phyloP scores from a whole-genome alignment of 1,284 basidiomycete species.

The Kalmanozyma brasiliensis region DNA sequence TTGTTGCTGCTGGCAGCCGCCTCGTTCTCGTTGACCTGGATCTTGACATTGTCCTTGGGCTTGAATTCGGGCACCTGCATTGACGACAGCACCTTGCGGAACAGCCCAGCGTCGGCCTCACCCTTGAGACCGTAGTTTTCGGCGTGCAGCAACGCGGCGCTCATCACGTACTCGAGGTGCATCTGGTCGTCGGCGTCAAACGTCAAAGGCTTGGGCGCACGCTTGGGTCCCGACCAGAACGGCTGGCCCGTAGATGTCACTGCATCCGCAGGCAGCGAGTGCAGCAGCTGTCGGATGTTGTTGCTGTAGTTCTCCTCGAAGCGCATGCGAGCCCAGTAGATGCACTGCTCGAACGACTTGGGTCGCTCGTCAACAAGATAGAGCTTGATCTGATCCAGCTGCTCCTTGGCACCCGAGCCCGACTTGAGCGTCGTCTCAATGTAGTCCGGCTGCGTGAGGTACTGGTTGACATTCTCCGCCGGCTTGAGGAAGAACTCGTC shows the following conservation, averaged over 20 bases:
- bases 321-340: constrained; percentile 93
- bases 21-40: constrained; percentile 95
- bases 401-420: constrained; percentile 68
- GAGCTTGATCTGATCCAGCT: constrained; percentile 87
- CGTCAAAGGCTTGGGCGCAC: constrained; percentile 89
- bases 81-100: constrained; percentile 85
- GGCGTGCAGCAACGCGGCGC: constrained; percentile 95
- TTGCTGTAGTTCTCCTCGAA: constrained; percentile 97
- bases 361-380: constrained; percentile 93
- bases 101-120: constrained; percentile 80
- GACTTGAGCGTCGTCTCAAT: constrained; percentile 88
- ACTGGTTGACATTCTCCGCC: constrained; percentile 91
- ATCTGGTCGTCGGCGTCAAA: constrained; percentile 81
- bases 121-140: constrained; percentile 98
- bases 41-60: constrained; percentile 89
- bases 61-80: constrained; percentile 91
- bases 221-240: constrained; percentile 83
- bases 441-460: constrained; percentile 96
- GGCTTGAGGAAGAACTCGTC: constrained; percentile 94
- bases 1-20: constrained; percentile 74
- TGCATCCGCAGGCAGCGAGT: constrained; percentile 93
- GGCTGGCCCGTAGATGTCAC: constrained; percentile 88
- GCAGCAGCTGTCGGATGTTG: constrained; percentile 90
- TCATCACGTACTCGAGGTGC: constrained; percentile 89
- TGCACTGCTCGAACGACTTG: constrained; percentile 95